Evolutionary conservation across 2,329 filamentous ascomycete species (phyloP), one percentile per base, ranked within the genome.

Genomic region (Penicillium sp.): DNA sequence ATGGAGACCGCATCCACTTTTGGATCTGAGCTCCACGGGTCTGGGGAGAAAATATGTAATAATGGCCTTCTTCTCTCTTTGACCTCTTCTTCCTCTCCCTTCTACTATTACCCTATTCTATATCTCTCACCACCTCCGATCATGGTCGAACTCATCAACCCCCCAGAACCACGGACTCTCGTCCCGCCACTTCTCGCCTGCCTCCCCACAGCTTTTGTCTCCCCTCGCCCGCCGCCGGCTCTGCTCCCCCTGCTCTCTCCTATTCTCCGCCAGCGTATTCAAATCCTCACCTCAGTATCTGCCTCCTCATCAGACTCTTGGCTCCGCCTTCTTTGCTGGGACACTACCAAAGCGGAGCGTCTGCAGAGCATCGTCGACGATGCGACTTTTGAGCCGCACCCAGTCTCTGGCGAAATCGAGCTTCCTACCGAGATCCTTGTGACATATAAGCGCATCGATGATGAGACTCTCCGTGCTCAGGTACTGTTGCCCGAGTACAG

Each of bases 381-480:
- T 38, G 79, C 86, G 35, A 79, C 79, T 19, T 83, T 89, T 59
- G 87, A 89, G 72, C 85, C 86, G 49, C 87, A 89, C 68, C 87
- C 87, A 0, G 84, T 85, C 3, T 89, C 87, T 1, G 87, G 87
- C 53, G 87, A 89, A 70, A 83, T 89, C 49, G 87, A 89, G 71
- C 75, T 88, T 4, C 83, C 85, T 22, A 85, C 86, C 45, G 81
- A 85, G n/a, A 77, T 84, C 35, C 76, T 80, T 3, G 80, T 86
- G 37, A 78, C 80, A 35, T 89, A 87, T 76, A 82, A 84, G 63
- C 80, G 85, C 40, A 75, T 88, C 49, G 87, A 89, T 62, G 79
- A 85, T 26, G 87, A 89, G 74, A 89, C 87, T 0, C 74, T 89
- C 24, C 85, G 87, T 47, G 77, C 84, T 3, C 80, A 81, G 54